Percentiles rank a stretch among this genome's conserved stretches.
Evolutionary conservation across 768 basidiomycete species (phyloP).

Genomic region (Tulasnella sp.): DNA sequence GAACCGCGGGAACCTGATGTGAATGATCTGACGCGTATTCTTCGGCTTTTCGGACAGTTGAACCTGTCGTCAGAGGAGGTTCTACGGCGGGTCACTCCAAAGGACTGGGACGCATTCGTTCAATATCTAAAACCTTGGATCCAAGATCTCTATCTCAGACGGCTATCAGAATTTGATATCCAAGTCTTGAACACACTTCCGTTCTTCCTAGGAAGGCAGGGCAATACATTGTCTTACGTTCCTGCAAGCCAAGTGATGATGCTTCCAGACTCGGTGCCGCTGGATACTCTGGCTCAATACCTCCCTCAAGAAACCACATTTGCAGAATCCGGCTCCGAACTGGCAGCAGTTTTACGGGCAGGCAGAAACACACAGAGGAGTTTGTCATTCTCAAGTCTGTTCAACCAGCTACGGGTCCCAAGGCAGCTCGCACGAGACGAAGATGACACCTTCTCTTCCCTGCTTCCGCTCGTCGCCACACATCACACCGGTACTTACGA

Average conservation of each 20-base stretch:
- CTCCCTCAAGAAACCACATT: background rate
- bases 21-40: background rate
- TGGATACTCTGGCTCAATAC: background rate
- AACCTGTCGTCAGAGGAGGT: background rate
- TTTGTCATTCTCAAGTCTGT: background rate
- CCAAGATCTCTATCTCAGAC: background rate
- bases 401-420: background rate
- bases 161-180: background rate
- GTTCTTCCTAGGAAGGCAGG: background rate
- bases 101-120: background rate
- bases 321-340: background rate
- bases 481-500: background rate
- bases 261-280: background rate
- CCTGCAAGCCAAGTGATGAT: background rate
- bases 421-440: background rate
- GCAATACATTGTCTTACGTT: background rate
- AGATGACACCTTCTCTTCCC: background rate
- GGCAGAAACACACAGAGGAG: too few species aligned
- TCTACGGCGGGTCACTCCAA: background rate
- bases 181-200: constrained; percentile 7
- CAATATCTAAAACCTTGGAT: background rate
- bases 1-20: background rate
- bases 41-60: background rate
- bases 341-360: background rate
- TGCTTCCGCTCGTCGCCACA: background rate